Conservation (phyloP, 345 rosid species). For the Turnera subulata region DNA sequence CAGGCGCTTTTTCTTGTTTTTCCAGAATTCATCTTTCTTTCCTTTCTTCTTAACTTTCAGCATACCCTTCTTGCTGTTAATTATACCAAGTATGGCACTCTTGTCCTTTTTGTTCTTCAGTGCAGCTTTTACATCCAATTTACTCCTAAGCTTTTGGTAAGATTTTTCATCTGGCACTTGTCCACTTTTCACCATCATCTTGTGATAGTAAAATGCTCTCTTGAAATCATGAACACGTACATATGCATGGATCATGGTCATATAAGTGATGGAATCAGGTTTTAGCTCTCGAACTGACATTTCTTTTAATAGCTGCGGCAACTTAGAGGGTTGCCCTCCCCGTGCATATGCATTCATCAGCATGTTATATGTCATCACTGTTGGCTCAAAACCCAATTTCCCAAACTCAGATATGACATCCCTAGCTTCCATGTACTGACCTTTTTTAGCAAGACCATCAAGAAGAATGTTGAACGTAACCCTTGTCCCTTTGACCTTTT, state of each 20-base stretch:
- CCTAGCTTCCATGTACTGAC: slow-evolving; percentile 74
- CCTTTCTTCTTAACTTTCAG: slow-evolving; percentile 52
- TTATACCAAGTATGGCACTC: slow-evolving; percentile 77
- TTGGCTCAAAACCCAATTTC: slow-evolving; percentile 71
- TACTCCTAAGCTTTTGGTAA: slow-evolving; percentile 70
- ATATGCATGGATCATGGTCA: slow-evolving; percentile 84
- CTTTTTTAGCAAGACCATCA: slow-evolving; percentile 92
- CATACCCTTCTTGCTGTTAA: slow-evolving; percentile 66
- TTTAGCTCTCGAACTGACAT: slow-evolving; percentile 62
- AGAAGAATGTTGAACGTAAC: slow-evolving; percentile 78
- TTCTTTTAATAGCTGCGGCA: slow-evolving; percentile 83
- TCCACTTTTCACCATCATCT: slow-evolving; percentile 75
- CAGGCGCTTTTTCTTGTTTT: slow-evolving; percentile 45
- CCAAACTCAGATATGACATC: slow-evolving; percentile 71
- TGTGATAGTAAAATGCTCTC: slow-evolving; percentile 86
- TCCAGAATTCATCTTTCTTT: slow-evolving; percentile 95
- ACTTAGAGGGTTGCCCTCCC: slow-evolving; percentile 69
- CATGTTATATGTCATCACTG: slow-evolving; percentile 87
- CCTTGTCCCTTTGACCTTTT: slow-evolving; percentile 57
- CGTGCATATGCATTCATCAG: slow-evolving; percentile 89
- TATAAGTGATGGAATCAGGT: slow-evolving; percentile 78
- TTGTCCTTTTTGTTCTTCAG: slow-evolving; percentile 59
- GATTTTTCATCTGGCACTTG: slow-evolving; percentile 75
- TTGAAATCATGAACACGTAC: slow-evolving; percentile 81
- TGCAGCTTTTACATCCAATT: slow-evolving; percentile 72